Evolutionary conservation across 78 protist genomes (phyloP), one percentile per base, ranked within the genome.

Genomic region (Diacronema lutheri): DNA sequence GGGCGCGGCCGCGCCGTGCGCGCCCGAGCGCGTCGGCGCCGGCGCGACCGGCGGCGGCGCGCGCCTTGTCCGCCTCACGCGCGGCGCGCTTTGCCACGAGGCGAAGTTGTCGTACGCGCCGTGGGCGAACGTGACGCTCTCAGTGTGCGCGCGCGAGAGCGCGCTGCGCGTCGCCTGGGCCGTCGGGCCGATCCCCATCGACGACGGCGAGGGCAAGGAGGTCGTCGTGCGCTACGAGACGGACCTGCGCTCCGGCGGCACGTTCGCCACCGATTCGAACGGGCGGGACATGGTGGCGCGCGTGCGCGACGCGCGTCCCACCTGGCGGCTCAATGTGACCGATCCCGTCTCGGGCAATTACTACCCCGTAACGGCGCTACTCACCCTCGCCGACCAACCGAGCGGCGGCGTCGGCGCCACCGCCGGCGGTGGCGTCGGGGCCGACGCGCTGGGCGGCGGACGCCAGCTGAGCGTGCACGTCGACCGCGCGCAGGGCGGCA

Each of bases 321-420:
- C 91, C 0, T 91, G 95, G 93, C 46, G 46, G 46, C 82, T 84
- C 61, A 62, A 60, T 21, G 7, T 25, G 76, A 88, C 81, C 37
- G 94, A 93, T 55, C 95, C 96, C 61, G 87, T 83, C 29, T 68
- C 96, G 25, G 92, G 90, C 57, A 95, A 95, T 86, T 95, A 93
- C 86, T 93, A 90, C 62, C 97, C 97, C 33, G 85, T 92, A 46
- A 95, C 92, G 74, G 76, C 94, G 25, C 82, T 88, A 20, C 46
- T 87, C 23, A 57, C 57, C 50, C 29, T 93, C 35, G 69, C 73
- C 44, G 95, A 95, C 68, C 20, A 40, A 64, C 31, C n/a, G n/a
- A n/a, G n/a, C n/a, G n/a, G n/a, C n/a, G n/a, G n/a, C n/a, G n/a
- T n/a, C n/a, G n/a, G n/a, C n/a, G n/a, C n/a, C n/a, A n/a, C n/a